These are phyloP conservation scores for Penicillium concentricum DNA, from an alignment of 2,329 filamentous ascomycete species.

Conservation along the genomic window DNA sequence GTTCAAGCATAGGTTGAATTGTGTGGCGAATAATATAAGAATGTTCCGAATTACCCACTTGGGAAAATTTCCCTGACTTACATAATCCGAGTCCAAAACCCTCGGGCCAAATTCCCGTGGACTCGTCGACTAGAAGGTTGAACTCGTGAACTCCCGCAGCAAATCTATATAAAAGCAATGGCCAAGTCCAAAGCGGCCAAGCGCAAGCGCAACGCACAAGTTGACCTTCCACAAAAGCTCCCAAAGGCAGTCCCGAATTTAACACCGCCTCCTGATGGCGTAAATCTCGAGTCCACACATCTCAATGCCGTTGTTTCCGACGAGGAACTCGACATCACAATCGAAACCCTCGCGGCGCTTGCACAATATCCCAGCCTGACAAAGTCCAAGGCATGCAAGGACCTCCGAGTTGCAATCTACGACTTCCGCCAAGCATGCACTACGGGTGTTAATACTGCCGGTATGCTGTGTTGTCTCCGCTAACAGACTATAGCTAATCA, in stretches of 20 bases:
- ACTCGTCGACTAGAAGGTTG: neutral
- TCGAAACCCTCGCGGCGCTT: constrained; percentile 62
- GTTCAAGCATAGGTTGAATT: neutral
- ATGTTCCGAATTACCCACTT: neutral
- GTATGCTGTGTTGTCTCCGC: constrained; percentile 32
- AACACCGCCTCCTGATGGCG: constrained; percentile 28
- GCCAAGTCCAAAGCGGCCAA: constrained; percentile 32
- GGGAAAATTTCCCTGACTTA: neutral
- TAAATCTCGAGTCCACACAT: constrained; percentile 26
- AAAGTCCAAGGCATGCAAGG: constrained; percentile 67
- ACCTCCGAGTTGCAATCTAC: constrained; percentile 65
- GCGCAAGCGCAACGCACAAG: constrained; percentile 32
- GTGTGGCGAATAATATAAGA: neutral
- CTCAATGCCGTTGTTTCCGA: constrained; percentile 33
- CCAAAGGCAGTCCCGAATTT: constrained; percentile 19
- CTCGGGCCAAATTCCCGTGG: neutral
- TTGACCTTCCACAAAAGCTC: constrained; percentile 26
- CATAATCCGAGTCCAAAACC: neutral
- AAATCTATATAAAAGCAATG: constrained; percentile 10
- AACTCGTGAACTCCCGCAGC: neutral
- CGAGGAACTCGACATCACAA: constrained; percentile 66
- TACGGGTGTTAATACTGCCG: constrained; percentile 61
- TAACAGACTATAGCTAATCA: constrained; percentile 8
- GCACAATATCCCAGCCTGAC: constrained; percentile 61
- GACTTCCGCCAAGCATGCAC: constrained; percentile 68